Percentiles rank a stretch among this genome's conserved stretches.
Evolutionary conservation across 306 rosid species (phyloP).

Genomic region (Bauhinia variegata): DNA sequence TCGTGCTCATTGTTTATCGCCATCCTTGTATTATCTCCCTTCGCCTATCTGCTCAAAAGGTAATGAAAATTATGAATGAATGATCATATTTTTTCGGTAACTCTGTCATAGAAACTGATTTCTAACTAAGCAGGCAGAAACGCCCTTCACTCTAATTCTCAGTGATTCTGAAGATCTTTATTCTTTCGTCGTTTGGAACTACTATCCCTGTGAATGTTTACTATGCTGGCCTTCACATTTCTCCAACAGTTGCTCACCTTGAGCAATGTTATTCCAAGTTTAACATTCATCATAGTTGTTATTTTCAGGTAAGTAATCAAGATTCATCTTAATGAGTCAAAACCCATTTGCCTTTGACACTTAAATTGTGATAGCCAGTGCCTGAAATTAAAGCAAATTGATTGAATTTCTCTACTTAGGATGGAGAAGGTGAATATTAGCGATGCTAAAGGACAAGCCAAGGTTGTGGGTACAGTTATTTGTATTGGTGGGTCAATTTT

Average conservation of each 20-base stretch:
- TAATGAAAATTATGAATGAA: neutral
- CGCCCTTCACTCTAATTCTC: slow-evolving; percentile 34
- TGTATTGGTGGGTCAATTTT: slow-evolving; percentile 46
- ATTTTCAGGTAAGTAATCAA: slow-evolving; percentile 31
- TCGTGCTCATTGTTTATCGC: too few species aligned
- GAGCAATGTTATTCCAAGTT: slow-evolving; percentile 40
- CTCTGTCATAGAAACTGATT: neutral
- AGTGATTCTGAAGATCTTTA: slow-evolving; percentile 32
- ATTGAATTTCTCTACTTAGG: slow-evolving; percentile 9
- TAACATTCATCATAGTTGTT: slow-evolving; percentile 43
- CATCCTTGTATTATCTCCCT: slow-evolving; percentile 35
- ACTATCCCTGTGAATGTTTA: slow-evolving; percentile 43
- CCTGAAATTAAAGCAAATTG: too few species aligned
- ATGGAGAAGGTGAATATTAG: slow-evolving; percentile 50
- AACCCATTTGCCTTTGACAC: neutral
- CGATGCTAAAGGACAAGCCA: slow-evolving; percentile 39
- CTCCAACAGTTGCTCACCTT: slow-evolving; percentile 46
- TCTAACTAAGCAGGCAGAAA: slow-evolving; percentile 35
- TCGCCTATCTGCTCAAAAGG: slow-evolving; percentile 40
- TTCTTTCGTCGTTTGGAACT: slow-evolving; percentile 42
- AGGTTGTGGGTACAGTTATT: slow-evolving; percentile 43
- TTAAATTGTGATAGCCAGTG: too few species aligned
- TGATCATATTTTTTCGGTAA: neutral
- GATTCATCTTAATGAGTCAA: neutral
- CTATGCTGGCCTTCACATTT: slow-evolving; percentile 43